Conservation (phyloP, 306 rosid species). For the Ziziphus jujuba region DNA sequence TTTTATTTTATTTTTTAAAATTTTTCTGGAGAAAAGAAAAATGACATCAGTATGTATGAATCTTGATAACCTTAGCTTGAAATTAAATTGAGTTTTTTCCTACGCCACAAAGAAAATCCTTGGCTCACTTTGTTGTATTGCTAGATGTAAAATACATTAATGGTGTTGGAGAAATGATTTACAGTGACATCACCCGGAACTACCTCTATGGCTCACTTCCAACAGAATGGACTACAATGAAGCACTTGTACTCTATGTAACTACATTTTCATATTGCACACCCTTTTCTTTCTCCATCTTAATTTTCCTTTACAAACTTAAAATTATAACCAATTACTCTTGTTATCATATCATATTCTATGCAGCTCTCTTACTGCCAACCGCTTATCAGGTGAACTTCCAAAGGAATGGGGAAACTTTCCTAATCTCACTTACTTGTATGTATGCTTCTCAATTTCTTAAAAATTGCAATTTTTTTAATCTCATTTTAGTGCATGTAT, state of each 20-base stretch:
- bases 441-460: neutral
- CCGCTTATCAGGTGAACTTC: neutral
- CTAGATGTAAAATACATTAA: too few relatives aligned
- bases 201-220: neutral
- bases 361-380: constrained; percentile 7
- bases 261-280: neutral
- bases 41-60: too few relatives aligned
- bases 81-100: too few relatives aligned
- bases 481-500: too few relatives aligned
- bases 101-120: too few relatives aligned
- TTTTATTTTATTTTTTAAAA: neutral
- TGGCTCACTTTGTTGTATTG: too few relatives aligned
- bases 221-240: constrained; percentile 1
- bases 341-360: too few relatives aligned
- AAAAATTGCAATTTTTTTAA: too few relatives aligned
- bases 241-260: neutral
- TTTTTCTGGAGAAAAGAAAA: neutral
- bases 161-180: too few relatives aligned
- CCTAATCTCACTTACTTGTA: constrained; percentile 3
- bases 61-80: neutral
- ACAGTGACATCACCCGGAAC: constrained; percentile 11
- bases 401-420: constrained; percentile 14
- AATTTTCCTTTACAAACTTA: neutral
- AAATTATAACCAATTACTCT: too few relatives aligned
- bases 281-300: neutral